Conservation (phyloP, 371 early-diverging fungal genomes). For the Coemansia sp. region DNA sequence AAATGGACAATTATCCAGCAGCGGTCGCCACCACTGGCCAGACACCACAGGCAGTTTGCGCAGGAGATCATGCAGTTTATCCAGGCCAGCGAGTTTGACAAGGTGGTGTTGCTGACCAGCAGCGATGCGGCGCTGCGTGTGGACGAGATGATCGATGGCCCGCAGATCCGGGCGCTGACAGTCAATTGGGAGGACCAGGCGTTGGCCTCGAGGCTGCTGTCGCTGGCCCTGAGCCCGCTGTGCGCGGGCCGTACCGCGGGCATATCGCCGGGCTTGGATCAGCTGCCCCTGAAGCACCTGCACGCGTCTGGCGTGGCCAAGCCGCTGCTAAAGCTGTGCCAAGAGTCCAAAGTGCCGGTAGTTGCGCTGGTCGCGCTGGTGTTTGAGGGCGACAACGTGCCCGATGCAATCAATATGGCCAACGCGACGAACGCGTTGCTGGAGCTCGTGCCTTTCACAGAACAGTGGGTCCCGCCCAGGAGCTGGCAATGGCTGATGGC, state of each 20-base stretch:
- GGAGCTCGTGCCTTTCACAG: constrained; percentile 32
- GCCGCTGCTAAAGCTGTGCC: constrained; percentile 23
- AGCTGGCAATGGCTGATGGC: constrained; percentile 67
- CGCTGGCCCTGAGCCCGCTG: constrained; percentile 19
- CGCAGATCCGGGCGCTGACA: constrained; percentile 38
- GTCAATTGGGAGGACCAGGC: constrained; percentile 22
- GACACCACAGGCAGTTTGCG: constrained; percentile 44
- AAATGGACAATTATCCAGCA: constrained; percentile 51
- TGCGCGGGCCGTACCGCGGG: not conserved
- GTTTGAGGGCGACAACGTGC: constrained; percentile 75
- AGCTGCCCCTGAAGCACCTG: constrained; percentile 18
- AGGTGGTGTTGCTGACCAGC: constrained; percentile 63
- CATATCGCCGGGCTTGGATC: not conserved
- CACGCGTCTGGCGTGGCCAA: constrained; percentile 41
- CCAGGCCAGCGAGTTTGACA: constrained; percentile 52
- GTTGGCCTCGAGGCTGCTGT: constrained; percentile 16
- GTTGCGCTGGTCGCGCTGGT: constrained; percentile 65
- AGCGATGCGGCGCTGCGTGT: constrained; percentile 67
- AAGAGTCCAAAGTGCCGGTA: constrained; percentile 47
- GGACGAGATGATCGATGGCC: constrained; percentile 63
- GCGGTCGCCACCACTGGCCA: constrained; percentile 43
- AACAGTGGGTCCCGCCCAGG: constrained; percentile 62
- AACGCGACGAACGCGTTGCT: constrained; percentile 59
- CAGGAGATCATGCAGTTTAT: constrained; percentile 58
- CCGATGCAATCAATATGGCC: constrained; percentile 64